These are phyloP conservation scores for Podaxis mareebaensis DNA, from an alignment of 768 basidiomycete species.

Conservation along the genomic window DNA sequence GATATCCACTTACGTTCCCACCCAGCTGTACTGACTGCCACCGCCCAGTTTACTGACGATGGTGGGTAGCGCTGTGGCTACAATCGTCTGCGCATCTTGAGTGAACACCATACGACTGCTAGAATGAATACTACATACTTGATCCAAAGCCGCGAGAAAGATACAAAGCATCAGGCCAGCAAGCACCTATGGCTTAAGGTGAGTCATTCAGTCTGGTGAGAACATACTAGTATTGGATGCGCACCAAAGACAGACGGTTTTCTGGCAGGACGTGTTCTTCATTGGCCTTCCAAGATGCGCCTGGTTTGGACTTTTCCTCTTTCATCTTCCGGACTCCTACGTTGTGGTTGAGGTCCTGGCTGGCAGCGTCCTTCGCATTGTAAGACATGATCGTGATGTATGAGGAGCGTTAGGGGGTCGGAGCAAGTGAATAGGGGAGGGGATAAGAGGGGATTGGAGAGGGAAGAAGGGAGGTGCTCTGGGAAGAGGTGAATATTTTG, in stretches of 20 bases:
- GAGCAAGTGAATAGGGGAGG: not conserved
- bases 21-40: conserved; percentile 69
- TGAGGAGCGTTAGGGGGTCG: not conserved
- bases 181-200: conserved; percentile 38
- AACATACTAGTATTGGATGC: conserved; percentile 11
- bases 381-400: conserved; percentile 13
- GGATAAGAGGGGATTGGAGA: not conserved
- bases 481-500: conserved; percentile 14
- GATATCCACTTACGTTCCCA: conserved; percentile 52
- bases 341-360: not conserved
- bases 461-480: not conserved
- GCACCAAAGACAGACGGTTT: conserved; percentile 48
- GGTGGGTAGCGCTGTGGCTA: conserved; percentile 76
- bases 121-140: conserved; percentile 37
- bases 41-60: conserved; percentile 68
- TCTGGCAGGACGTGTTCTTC: conserved; percentile 61
- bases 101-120: not conserved
- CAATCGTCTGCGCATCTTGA: conserved; percentile 49
- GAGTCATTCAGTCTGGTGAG: conserved; percentile 1
- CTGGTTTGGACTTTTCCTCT: conserved; percentile 31
- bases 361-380: conserved; percentile 10
- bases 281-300: conserved; percentile 53
- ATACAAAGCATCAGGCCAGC: conserved; percentile 44
- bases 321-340: not conserved
- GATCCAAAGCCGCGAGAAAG: conserved; percentile 60